phyloP scores from a whole-genome alignment of 345 rosid species.

The Acer campestre region DNA sequence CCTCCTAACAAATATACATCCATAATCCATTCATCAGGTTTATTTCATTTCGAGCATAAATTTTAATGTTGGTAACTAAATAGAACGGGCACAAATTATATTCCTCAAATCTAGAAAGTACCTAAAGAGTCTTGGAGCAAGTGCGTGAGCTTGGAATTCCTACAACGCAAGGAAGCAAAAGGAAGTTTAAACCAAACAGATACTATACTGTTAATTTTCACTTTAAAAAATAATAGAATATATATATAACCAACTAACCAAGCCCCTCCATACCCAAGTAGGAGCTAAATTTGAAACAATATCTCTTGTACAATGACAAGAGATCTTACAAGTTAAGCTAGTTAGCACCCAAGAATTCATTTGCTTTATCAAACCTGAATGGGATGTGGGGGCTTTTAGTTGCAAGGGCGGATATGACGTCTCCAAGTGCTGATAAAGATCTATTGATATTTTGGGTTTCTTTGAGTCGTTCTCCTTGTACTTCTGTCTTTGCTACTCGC shows the following conservation, averaged over 20 bases:
- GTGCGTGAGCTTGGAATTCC: conserved; percentile 98
- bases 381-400: conserved; percentile 91
- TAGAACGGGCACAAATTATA: background rate
- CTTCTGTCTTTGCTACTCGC: conserved; percentile 92
- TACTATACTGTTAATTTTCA: background rate
- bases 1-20: conserved; percentile 64
- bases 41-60: background rate
- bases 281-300: too few relatives aligned
- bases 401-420: conserved; percentile 94
- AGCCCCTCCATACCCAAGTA: too few relatives aligned
- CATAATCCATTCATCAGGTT: conserved; percentile 20
- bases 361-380: conserved; percentile 56
- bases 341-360: background rate
- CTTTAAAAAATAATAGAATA: background rate
- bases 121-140: conserved; percentile 98
- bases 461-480: conserved; percentile 91
- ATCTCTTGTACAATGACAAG: too few relatives aligned
- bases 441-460: conserved; percentile 95
- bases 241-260: too few relatives aligned
- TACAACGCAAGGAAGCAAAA: conserved; percentile 34
- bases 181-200: background rate
- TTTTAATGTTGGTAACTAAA: background rate
- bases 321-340: too few relatives aligned
- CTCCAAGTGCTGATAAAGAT: conserved; percentile 97
- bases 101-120: conserved; percentile 19